A percentile compares a stretch with the other conserved stretches of the same genome.
These are phyloP conservation scores for Leccinum longicurvipes DNA, from an alignment of 768 basidiomycete species.

Conservation along the genomic window DNA sequence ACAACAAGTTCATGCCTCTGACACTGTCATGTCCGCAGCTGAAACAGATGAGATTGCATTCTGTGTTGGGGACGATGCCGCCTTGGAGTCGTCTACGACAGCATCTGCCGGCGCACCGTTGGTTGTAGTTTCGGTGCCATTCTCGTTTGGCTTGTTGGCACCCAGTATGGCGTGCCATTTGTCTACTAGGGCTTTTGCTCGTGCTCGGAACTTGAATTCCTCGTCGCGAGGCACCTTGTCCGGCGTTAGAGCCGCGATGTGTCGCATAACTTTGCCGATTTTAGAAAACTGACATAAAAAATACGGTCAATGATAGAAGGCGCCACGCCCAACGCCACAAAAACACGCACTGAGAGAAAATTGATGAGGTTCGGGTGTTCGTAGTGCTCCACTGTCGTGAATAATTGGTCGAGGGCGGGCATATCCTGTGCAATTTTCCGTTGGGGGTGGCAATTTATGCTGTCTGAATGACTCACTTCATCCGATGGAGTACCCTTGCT, in stretches of 20 bases:
- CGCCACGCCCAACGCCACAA: constrained; percentile 1
- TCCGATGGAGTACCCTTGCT: constrained; percentile 60
- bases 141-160: constrained; percentile 32
- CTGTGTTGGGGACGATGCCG: constrained; percentile 21
- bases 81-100: constrained; percentile 22
- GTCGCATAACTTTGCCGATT: constrained; percentile 60
- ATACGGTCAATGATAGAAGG: constrained; percentile 5
- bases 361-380: constrained; percentile 69
- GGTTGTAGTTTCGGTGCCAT: constrained; percentile 24
- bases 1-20: constrained; percentile 34
- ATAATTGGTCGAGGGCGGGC: constrained; percentile 66
- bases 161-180: constrained; percentile 42
- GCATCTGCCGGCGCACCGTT: constrained; percentile 26
- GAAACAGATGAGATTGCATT: constrained; percentile 29
- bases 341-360: constrained; percentile 56
- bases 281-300: constrained; percentile 38
- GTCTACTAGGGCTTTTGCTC: constrained; percentile 45
- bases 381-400: constrained; percentile 74
- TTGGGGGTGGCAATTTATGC: constrained; percentile 6
- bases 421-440: constrained; percentile 57
- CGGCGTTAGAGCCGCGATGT: constrained; percentile 45
- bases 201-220: constrained; percentile 50
- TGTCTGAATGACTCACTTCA: constrained; percentile 43
- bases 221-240: constrained; percentile 48
- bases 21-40: constrained; percentile 41